Conservation (phyloP, 78 protist genomes). For the slime mould (Dictyostelium discoideum) region dicty_2.7 NC_007089.4:4821001-4821500, state of each 20-base stretch:
- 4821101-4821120: background rate
- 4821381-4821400: background rate
- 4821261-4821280: background rate
- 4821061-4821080: background rate
- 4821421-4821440: background rate
- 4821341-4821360: background rate
- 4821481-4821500: too few relatives aligned
- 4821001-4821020: background rate
- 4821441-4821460: background rate
- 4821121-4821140: background rate
- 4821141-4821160: background rate
- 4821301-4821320: background rate
- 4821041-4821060: background rate
- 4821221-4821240: background rate
- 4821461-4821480: too few relatives aligned
- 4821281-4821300: background rate
- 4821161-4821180: background rate
- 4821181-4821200: background rate
- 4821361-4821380: background rate
- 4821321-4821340: background rate
- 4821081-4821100: background rate
- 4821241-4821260: background rate
- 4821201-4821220: background rate
- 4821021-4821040: slow-evolving; percentile 5
- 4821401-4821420: background rate